Base-by-base conservation (phyloP, 768 basidiomycete genomes). In the Tricholoma saponaceum region DNA sequence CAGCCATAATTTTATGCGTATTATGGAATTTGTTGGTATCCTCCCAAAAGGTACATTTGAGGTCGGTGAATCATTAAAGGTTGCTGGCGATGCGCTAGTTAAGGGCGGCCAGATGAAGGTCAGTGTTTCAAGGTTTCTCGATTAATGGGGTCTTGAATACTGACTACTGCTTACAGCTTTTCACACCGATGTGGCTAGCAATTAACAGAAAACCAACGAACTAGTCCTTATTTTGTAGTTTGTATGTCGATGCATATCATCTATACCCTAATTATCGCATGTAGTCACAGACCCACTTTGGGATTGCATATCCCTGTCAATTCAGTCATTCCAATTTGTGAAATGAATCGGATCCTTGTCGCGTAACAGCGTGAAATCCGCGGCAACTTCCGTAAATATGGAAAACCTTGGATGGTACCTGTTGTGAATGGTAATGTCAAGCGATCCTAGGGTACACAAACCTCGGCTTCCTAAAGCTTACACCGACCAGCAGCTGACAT, bases 41-140 rank as follows among this genome's bases (percentile, higher is more conserved):
- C 74, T 95, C 12, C 97, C 97, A 39, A 94, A 95, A 79, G 97
- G 97, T 18, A 98, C 97, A 1, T 86, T 78, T 66, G 85, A 90
- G 56, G 92, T 98, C 33, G 90, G 91, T 58, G 93, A 97, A 77
- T 84, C 88, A 35, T 75, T 98, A 60, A 94, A 90, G 73, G 72
- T 88, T 33, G 94, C 95, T n/a, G 86, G 76, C 6, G 84, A 84
- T 37, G 79, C 89, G 0, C 76, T 98, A 13, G 90, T 95, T 33
- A 81, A 82, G 64, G 92, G 94, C 64, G 96, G 96, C 16, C 86
- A 89, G 70, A 81, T 80, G 57, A 95, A 96, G 83, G 90, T 90
- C 57, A 47, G 81, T 70, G 18, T 28, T 18, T n/a, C 8, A 9
- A 18, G 16, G 20, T 25, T n/a, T 13, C n/a, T 13, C 51, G 6